Evolutionary conservation across 331 rosid species (phyloP), one percentile per base, ranked within the genome.

Genomic region (Acacia concinna): DNA sequence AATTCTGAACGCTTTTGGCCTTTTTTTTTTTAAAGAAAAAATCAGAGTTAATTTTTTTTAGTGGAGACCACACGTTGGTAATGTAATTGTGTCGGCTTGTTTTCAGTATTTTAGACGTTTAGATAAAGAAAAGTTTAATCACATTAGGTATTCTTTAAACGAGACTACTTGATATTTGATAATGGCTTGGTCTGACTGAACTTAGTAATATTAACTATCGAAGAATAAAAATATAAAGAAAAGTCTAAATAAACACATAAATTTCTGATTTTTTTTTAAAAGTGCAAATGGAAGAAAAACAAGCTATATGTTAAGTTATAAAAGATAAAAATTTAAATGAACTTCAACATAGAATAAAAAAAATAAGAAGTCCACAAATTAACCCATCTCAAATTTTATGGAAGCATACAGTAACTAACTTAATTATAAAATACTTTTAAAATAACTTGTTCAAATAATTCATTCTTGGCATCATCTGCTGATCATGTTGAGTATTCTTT

Each of bases 21-120:
- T 23, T 1, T 57, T 4, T 12, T 28, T 67, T 66, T 35, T 31
- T 12, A 46, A 66, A 46, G 66, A 14, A 5, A 14, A 44, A 35
- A 46, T 11, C 52, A 30, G 71, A 64, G 79, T 77, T 65, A 77
- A 73, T 31, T 14, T 21, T 21, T 73, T 37, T 64, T 5, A 23
- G 15, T 79, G 87, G 87, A 64, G 82, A 79, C 91, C 84, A 79
- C 79, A 57, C 37, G 78, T 73, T 68, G 78, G 28, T 85, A 31
- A 70, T 62, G 82, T 77, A 81, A 71, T 25, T 38, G 73, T 87
- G 91, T 87, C 90, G 86, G 90, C 86, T 79, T 88, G 77, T 76
- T 76, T 78, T 82, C 20, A 28, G 27, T 23, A 37, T 71, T 25
- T 34, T 57, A 57, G 31, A 57, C 65, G 65, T 10, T 11, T 25